Evolutionary conservation across 2,329 filamentous ascomycete species (phyloP), one percentile per base, ranked within the genome.

Genomic region (Furcasterigmium sp.): DNA sequence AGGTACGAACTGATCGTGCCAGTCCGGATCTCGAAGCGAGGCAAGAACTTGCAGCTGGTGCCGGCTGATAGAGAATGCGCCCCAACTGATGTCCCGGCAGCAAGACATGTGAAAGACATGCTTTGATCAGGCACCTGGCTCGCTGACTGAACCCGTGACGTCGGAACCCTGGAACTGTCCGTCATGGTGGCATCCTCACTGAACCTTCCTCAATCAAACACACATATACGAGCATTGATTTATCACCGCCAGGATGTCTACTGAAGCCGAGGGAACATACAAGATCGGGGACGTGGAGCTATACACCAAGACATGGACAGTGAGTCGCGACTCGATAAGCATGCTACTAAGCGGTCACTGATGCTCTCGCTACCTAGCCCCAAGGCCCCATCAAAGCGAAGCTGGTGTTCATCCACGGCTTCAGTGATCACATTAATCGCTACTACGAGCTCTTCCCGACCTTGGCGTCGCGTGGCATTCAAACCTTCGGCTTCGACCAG

Each of bases 371-470:
- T n/a, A n/a, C 41, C 32, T 39, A 82, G 82, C 79, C 80, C 23
- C 61, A 73, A 23, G 73, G 69, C 13, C 64, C 73, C 11, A 64
- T 76, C 43, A 78, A 76, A 55, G 90, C 90, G 28, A 85, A 86
- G 52, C 63, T 95, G 39, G 73, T 93, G 55, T 86, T 94, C 64
- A 69, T 96, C 50, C 91, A 96, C 67, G 91, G 91, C 56, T 96
- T 91, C 73, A 89, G 82, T 62, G 91, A 95, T 64, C 88, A 94
- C 63, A 70, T 86, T 61, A 82, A 86, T 63, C 78, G 81, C 46
- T 94, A 95, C 68, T 76, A 82, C 58, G 73, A 75, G 43, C 76
- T 95, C 56, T 91, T 93, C 65, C 75, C 81, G 6, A 69, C 67
- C 13, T 76, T 96, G 38, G 84, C 85, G 18, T 67, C 71, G 10